A percentile compares a stretch with the other conserved stretches of the same genome.
phyloP scores from a whole-genome alignment of 805 yeast genomes.

The Kodamaea laetipori region DNA sequence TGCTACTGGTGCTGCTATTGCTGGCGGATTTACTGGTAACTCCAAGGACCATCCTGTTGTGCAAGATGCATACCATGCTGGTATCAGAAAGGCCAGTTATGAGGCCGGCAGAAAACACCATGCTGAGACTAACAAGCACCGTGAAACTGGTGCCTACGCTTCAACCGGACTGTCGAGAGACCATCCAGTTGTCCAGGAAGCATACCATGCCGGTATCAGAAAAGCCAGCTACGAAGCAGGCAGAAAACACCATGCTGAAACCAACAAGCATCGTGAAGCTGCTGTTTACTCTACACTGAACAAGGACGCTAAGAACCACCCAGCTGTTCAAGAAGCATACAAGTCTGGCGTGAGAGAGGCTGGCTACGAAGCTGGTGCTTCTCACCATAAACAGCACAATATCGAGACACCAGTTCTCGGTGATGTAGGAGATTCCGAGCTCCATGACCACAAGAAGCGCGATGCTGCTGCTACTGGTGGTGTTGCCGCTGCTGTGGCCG shows the following conservation, averaged over 20 bases:
- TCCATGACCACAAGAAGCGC: too few relatives aligned
- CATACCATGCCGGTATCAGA: conserved; percentile 20
- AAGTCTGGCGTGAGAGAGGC: conserved; percentile 5
- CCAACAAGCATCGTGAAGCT: background rate
- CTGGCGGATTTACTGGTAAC: conserved; percentile 10
- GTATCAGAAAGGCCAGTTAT: conserved; percentile 19
- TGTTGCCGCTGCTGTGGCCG: background rate
- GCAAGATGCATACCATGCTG: conserved; percentile 18
- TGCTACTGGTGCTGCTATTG: conserved; percentile 11
- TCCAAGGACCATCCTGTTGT: conserved; percentile 4
- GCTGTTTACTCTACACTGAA: background rate
- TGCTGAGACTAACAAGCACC: background rate
- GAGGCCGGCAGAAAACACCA: conserved; percentile 20
- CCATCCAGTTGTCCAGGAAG: conserved; percentile 8
- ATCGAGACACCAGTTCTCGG: conserved; percentile 1
- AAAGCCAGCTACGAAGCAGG: conserved; percentile 23
- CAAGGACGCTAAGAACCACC: background rate
- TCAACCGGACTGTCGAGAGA: conserved; percentile 3
- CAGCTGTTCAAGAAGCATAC: background rate
- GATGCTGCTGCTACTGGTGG: too few relatives aligned
- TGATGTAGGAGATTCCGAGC: background rate
- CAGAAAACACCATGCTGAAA: conserved; percentile 12
- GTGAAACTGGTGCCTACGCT: background rate
- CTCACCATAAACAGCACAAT: conserved; percentile 9
- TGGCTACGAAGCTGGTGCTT: conserved; percentile 21